Base-by-base conservation (phyloP, 2,329 filamentous ascomycete species). In the Colletotrichum echinochloae region DNA sequence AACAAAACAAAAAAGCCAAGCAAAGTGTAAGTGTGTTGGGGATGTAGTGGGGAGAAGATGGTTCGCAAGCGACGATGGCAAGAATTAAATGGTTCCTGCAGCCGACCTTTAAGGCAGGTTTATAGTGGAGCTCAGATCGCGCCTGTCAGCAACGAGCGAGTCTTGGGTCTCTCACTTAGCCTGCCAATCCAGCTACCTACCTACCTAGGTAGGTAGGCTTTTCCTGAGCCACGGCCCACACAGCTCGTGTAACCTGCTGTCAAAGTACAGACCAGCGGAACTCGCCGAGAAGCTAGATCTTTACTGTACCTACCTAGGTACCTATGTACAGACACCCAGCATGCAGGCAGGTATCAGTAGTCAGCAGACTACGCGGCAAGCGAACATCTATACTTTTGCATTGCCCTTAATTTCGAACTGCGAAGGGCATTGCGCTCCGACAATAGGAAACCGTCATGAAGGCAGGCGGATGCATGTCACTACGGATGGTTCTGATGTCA, bases 61-160 rank as follows among this genome's bases (percentile, higher is more conserved):
- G 55, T 37, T 57, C 11, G 7, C 54, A 23, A 41, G 23, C 44
- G 12, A 49, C 18, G 56, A 54, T 37, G 54, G 55, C 33, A 65
- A 54, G 60, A 65, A 52, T 35, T n/a, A 44, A 64, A 59, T 48
- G 46, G 60, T 62, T 54, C 26, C 48, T 62, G 48, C 56, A 59
- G 55, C 35, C 37, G 39, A 51, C 48, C n/a, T 52, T 51, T 37
- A 65, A 37, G 46, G 20, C 37, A 37, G 44, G 18, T 26, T 65
- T 51, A 28, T 20, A 62, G 60, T 62, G 60, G 60, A 48, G 48
- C 48, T 18, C 26, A 4, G 16, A 9, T 9, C 16, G 37, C 18
- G 28, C 33, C 44, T 37, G 59, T 6, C 23, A 61, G 28, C 5
- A 51, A 54, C 26, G 60, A 44, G 18, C 35, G 16, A 51, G 28